These are phyloP conservation scores for Starmerella bombicola DNA, from an alignment of 805 yeast genomes.

Conservation along the genomic window DNA sequence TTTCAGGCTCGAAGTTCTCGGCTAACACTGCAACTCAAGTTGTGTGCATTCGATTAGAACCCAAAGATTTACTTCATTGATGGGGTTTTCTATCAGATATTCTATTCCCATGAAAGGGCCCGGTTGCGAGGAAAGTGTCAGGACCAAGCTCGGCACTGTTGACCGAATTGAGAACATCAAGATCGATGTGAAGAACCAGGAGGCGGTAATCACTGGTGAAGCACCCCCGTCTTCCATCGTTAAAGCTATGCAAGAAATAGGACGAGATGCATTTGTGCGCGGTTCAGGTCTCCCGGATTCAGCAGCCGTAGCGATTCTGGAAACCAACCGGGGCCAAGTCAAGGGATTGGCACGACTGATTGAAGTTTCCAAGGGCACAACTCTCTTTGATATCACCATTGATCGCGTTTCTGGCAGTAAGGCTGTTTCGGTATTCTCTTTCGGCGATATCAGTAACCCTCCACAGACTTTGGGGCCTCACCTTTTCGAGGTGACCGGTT, in stretches of 20 bases:
- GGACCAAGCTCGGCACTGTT: slow-evolving; percentile 39
- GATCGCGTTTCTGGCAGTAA: slow-evolving; percentile 32
- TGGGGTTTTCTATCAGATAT: slow-evolving; percentile 31
- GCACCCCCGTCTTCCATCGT: slow-evolving; percentile 69
- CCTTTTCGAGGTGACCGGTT: slow-evolving; percentile 9
- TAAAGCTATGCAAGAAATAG: slow-evolving; percentile 53
- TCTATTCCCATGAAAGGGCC: slow-evolving; percentile 79
- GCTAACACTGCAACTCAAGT: too few relatives aligned
- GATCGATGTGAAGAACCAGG: slow-evolving; percentile 46
- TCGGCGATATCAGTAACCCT: slow-evolving; percentile 59
- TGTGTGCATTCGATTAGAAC: too few relatives aligned
- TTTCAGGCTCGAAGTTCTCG: too few relatives aligned
- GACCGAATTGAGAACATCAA: slow-evolving; percentile 37
- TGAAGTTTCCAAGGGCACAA: slow-evolving; percentile 39
- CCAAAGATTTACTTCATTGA: too few relatives aligned
- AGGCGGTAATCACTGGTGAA: slow-evolving; percentile 55
- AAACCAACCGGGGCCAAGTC: slow-evolving; percentile 53
- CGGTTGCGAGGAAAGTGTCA: slow-evolving; percentile 52
- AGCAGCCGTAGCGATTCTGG: slow-evolving; percentile 86
- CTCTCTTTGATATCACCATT: slow-evolving; percentile 66
- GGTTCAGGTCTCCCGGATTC: slow-evolving; percentile 80
- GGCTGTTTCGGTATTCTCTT: slow-evolving; percentile 46
- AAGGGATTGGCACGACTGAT: slow-evolving; percentile 83
- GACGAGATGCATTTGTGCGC: slow-evolving; percentile 81
- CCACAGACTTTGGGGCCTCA: slow-evolving; percentile 28